These are phyloP conservation scores for Hypoxylon rubiginosum DNA, from an alignment of 2,329 filamentous ascomycete species.

Conservation along the genomic window DNA sequence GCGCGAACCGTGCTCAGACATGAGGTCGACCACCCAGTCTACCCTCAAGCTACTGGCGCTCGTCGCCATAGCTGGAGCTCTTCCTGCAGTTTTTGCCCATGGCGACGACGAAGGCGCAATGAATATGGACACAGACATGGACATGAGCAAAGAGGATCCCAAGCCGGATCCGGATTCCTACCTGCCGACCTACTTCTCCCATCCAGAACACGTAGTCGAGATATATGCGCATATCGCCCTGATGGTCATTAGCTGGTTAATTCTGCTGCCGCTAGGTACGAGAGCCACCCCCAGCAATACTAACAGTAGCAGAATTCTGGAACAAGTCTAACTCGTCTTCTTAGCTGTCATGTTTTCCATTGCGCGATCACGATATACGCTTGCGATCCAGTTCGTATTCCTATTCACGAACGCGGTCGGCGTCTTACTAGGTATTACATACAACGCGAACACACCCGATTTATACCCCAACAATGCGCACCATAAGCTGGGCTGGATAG, in stretches of 20 bases:
- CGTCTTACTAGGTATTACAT: conserved; percentile 75
- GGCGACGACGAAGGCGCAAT: conserved; percentile 50
- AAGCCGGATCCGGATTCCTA: conserved; percentile 49
- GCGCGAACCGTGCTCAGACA: conserved; percentile 25
- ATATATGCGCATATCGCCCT: conserved; percentile 73
- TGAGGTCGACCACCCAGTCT: conserved; percentile 44
- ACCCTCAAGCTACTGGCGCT: conserved; percentile 47
- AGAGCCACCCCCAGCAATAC: background rate
- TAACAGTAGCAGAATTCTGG: background rate
- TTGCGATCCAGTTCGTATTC: conserved; percentile 78
- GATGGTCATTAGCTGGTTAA: conserved; percentile 77
- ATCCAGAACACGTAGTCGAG: conserved; percentile 54
- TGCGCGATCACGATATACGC: conserved; percentile 79
- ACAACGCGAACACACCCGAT: conserved; percentile 86
- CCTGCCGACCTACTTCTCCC: conserved; percentile 57
- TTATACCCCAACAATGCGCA: conserved; percentile 91
- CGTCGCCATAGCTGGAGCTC: conserved; percentile 48
- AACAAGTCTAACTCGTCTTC: conserved; percentile 29
- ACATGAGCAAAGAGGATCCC: conserved; percentile 50
- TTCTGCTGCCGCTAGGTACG: conserved; percentile 76
- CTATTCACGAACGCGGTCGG: conserved; percentile 73
- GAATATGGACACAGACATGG: conserved; percentile 52
- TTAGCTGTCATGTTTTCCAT: conserved; percentile 88
- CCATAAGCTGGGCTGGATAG: conserved; percentile 87
- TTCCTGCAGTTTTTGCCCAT: conserved; percentile 53